Evolutionary conservation across 345 rosid species (phyloP).

Genomic region (Viola odorata): DNA sequence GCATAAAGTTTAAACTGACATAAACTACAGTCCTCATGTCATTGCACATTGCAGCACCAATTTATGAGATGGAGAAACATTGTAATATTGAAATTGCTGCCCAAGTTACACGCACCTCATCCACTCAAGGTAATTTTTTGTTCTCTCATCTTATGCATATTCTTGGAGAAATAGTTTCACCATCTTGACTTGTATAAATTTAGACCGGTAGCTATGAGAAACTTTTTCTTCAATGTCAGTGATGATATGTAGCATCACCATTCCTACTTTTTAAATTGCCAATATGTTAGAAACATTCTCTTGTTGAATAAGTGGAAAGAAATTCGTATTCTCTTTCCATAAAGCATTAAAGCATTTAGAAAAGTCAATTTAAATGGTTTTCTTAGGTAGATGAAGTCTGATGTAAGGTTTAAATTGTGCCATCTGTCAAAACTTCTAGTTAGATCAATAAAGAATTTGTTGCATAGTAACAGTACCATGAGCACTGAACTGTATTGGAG

Average conservation of each 20-base stretch:
- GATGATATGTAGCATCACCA: background rate
- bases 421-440: no score
- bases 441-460: no score
- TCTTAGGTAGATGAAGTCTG: no score
- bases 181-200: no score
- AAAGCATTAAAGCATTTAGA: background rate
- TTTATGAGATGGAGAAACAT: slow-evolving; percentile 92
- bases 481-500: no score
- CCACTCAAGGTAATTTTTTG: slow-evolving; percentile 43
- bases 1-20: slow-evolving; percentile 12
- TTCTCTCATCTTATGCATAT: slow-evolving; percentile 9
- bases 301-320: background rate
- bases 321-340: background rate
- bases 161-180: no score
- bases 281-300: background rate
- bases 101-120: slow-evolving; percentile 55
- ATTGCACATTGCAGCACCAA: slow-evolving; percentile 53
- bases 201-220: no score
- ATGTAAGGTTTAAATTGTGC: no score
- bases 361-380: background rate
- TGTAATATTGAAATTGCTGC: slow-evolving; percentile 95
- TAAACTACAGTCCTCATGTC: slow-evolving; percentile 8
- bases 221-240: no score
- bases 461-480: no score
- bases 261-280: background rate